phyloP scores from a whole-genome alignment of 139 green algal genomes.

The Micromonas pusilla region DNA sequence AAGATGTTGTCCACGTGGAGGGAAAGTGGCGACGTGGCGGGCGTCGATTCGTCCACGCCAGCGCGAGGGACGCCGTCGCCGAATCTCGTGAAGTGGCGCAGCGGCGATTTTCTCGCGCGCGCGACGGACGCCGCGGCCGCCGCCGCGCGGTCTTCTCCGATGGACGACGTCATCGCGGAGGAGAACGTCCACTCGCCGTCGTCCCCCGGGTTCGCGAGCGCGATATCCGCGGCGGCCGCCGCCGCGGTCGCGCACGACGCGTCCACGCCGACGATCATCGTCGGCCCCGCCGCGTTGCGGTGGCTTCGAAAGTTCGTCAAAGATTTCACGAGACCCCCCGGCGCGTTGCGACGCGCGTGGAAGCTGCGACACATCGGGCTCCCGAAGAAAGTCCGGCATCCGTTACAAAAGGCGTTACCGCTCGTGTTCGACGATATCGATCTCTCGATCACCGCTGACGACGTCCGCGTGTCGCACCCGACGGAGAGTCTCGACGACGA shows the following conservation, averaged over 20 bases:
- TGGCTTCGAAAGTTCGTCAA: background rate
- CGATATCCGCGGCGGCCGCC: background rate
- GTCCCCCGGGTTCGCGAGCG: background rate
- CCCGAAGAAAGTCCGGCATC: background rate
- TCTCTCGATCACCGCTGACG: background rate
- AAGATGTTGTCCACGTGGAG: background rate
- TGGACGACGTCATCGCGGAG: no score
- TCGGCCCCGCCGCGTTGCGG: background rate
- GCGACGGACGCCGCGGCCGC: no score
- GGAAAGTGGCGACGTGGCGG: no score
- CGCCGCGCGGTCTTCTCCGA: no score
- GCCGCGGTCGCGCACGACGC: background rate
- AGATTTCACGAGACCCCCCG: background rate
- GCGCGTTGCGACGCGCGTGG: background rate
- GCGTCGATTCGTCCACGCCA: no score
- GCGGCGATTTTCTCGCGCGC: background rate
- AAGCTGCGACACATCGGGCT: no score
- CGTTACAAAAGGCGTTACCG: background rate
- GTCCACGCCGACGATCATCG: background rate
- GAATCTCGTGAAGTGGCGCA: background rate
- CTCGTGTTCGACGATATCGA: background rate
- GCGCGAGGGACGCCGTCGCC: no score
- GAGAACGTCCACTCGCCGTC: background rate
- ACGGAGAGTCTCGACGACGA: background rate
- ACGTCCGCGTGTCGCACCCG: background rate